phyloP scores from a whole-genome alignment of 768 basidiomycete species.

The Mycena haematopus region DNA sequence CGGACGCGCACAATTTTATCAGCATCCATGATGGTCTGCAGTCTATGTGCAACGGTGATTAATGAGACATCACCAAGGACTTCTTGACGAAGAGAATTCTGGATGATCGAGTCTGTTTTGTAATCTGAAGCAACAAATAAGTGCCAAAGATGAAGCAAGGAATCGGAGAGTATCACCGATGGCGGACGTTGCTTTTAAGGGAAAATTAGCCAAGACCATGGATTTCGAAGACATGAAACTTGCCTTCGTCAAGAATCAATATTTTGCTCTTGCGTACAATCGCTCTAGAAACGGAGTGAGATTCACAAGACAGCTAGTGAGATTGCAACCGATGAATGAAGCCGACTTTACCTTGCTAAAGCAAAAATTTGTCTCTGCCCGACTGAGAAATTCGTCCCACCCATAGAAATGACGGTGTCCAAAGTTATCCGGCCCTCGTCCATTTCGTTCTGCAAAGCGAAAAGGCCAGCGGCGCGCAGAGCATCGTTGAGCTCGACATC shows the following conservation, averaged over 20 bases:
- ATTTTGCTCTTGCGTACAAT: conserved; percentile 31
- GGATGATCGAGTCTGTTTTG: conserved; percentile 50
- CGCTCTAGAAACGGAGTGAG: conserved; percentile 1
- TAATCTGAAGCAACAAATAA: conserved; percentile 37
- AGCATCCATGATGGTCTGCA: conserved; percentile 34
- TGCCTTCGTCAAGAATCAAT: conserved; percentile 29
- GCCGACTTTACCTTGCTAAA: conserved; percentile 38
- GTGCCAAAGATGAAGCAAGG: background rate
- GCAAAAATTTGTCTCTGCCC: conserved; percentile 56
- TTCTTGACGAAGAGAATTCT: conserved; percentile 40
- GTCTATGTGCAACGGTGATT: conserved; percentile 12
- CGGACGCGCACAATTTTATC: conserved; percentile 26
- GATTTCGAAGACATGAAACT: background rate
- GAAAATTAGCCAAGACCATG: background rate
- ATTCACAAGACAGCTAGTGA: too few relatives aligned
- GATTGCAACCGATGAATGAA: background rate
- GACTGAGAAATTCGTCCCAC: conserved; percentile 40
- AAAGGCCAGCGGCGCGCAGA: conserved; percentile 42
- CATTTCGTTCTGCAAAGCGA: conserved; percentile 40
- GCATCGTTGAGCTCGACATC: conserved; percentile 46
- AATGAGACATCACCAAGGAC: conserved; percentile 20
- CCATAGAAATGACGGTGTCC: conserved; percentile 14
- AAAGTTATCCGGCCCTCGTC: conserved; percentile 35
- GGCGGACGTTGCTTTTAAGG: conserved; percentile 24
- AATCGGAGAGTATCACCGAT: conserved; percentile 1